Evolutionary conservation across 345 rosid genomes (phyloP), one percentile per base, ranked within the genome.

Genomic region (Ceriops tagal): DNA sequence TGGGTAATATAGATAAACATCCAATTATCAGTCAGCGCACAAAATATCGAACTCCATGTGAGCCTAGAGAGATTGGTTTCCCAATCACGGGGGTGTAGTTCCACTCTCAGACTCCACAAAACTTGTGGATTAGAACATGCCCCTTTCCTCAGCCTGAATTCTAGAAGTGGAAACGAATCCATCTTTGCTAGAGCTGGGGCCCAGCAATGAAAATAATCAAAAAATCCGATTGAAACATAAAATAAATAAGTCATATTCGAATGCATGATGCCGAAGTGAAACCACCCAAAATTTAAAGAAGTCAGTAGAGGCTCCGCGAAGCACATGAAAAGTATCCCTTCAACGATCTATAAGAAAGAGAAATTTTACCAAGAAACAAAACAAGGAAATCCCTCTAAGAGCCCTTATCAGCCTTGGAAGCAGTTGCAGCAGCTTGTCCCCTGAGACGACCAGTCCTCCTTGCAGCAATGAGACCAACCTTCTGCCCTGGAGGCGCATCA

Each of bases 401-500:
- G 18, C 49, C 4, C 81, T 86, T 80, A 3, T 88, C 89, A 15
- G 81, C 69, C 84, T 88, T 88, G 31, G 90, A 62, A 55, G 92
- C 90, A 32, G 87, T 75, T 27, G 87, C 90, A 24, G 92, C 90
- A 47, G 93, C 93, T 71, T 88, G 90, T 68, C 90, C 89, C 74
- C 88, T 76, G 65, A 84, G 88, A 56, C 59, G 59, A 56, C 59
- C 59, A 0, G 59, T 56, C 59, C 59, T 56, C 18, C 59, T 56
- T 9, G 59, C 59, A 56, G 59, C 59, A 24, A 56, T 56, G 18
- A 56, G 59, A 56, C 59, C 59, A 56, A 56, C 59, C 59, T 56
- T 56, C 18, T 56, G 59, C 16, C 59, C 59, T 11, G 59, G 59
- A 24, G 59, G 59, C 24, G 59, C 59, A 24, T 56, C 59, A 56